Conservation (phyloP, 768 basidiomycete genomes). For the Macrolepiota dolichaula region DNA sequence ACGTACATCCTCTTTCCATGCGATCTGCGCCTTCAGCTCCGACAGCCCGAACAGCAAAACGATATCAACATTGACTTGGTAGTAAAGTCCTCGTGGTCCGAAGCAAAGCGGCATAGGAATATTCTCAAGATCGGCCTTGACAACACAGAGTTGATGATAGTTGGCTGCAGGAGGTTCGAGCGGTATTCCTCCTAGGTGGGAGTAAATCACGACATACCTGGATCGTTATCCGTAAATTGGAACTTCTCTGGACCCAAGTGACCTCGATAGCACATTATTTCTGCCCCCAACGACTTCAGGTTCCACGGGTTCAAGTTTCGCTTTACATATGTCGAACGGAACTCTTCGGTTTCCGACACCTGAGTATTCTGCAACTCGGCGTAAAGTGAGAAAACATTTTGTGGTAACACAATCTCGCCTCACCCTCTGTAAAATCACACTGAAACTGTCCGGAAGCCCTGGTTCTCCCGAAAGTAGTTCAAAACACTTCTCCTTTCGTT, state of each 20-base stretch:
- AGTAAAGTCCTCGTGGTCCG: slow-evolving; percentile 22
- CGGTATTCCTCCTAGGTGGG: background rate
- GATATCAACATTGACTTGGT: slow-evolving; percentile 34
- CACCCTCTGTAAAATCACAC: background rate
- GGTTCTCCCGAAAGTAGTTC: slow-evolving; percentile 33
- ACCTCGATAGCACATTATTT: slow-evolving; percentile 4
- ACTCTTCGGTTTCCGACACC: slow-evolving; percentile 43
- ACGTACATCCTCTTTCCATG: slow-evolving; percentile 47
- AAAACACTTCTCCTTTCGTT: slow-evolving; percentile 27
- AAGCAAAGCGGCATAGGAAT: slow-evolving; percentile 18
- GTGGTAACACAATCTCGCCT: background rate
- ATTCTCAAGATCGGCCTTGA: slow-evolving; percentile 23
- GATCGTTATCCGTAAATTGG: slow-evolving; percentile 1
- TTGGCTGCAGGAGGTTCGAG: slow-evolving; percentile 18
- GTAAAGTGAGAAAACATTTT: background rate
- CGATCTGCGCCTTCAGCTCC: slow-evolving; percentile 49
- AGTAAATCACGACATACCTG: background rate
- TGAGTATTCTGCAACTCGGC: slow-evolving; percentile 33
- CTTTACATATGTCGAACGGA: slow-evolving; percentile 13
- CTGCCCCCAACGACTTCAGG: background rate
- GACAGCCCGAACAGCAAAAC: slow-evolving; percentile 51
- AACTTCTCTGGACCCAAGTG: background rate
- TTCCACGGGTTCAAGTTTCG: background rate
- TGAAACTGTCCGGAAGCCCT: slow-evolving; percentile 35
- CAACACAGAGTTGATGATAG: slow-evolving; percentile 26